Evolutionary conservation across 768 basidiomycete genomes (phyloP).

Genomic region (Macrolepiota albuminosa): DNA sequence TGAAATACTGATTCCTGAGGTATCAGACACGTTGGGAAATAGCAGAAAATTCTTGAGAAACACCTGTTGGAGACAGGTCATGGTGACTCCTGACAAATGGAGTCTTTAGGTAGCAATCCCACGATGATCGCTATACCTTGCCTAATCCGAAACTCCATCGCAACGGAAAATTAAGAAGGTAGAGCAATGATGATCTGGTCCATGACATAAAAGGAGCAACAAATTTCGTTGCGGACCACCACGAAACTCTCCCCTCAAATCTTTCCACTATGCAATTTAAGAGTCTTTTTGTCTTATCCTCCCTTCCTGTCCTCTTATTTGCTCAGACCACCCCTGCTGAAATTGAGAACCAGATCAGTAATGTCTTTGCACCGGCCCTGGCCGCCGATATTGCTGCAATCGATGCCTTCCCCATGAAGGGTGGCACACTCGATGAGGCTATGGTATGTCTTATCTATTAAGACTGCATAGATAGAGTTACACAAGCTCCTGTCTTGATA

Average conservation of each 20-base stretch:
- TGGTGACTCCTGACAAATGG: no score
- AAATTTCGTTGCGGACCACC: neutral
- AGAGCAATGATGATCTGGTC: neutral
- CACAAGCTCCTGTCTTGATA: neutral
- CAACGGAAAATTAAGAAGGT: neutral
- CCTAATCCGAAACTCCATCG: neutral
- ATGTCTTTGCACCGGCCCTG: constrained; percentile 19
- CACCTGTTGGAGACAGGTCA: no score
- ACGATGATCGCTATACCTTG: no score
- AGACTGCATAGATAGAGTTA: neutral
- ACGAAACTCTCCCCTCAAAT: neutral
- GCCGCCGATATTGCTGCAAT: constrained; percentile 26
- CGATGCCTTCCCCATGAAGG: constrained; percentile 24
- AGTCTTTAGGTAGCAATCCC: no score
- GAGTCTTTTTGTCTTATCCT: neutral
- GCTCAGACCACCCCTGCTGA: constrained; percentile 16
- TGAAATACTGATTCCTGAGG: no score
- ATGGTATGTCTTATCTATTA: constrained; percentile 17
- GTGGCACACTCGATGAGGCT: constrained; percentile 19
- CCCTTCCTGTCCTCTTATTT: constrained; percentile 14
- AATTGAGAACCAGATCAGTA: constrained; percentile 25
- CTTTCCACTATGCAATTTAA: neutral
- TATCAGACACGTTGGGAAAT: no score
- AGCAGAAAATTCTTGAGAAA: no score
- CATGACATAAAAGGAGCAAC: neutral